Evolutionary conservation across 225 moss, liverwort and hornwort species (phyloP).

Genomic region (Marchantia polymorpha): DNA sequence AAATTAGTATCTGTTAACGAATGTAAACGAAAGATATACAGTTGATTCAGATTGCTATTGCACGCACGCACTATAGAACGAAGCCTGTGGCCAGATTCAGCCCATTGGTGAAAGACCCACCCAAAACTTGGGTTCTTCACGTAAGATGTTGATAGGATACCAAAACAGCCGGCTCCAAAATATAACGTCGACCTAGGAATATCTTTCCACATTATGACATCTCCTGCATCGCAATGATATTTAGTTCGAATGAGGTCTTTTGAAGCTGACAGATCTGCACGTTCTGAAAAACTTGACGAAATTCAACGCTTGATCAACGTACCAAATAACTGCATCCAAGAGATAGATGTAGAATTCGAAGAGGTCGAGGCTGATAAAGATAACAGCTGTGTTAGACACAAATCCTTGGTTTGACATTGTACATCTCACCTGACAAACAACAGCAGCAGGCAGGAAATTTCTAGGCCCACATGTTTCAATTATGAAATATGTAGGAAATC

Average conservation of each 20-base stretch:
- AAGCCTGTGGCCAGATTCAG: neutral
- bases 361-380: conserved; percentile 28
- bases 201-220: conserved; percentile 92
- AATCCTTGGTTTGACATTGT: neutral
- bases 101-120: conserved; percentile 35
- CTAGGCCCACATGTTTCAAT: neutral
- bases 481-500: neutral
- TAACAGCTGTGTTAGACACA: neutral
- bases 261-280: neutral
- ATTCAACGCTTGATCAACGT: neutral
- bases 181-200: conserved; percentile 81
- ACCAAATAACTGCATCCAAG: conserved; percentile 42
- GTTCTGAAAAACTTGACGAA: no score
- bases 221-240: conserved; percentile 45
- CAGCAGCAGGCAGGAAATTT: neutral
- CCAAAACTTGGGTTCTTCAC: conserved; percentile 74
- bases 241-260: neutral
- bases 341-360: neutral
- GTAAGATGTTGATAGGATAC: conserved; percentile 81
- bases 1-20: neutral
- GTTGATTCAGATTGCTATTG: neutral
- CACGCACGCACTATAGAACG: neutral
- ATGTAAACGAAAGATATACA: neutral
- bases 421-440: neutral
- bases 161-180: conserved; percentile 90